phyloP scores from a whole-genome alignment of 2,329 filamentous ascomycete species.

The Rhynchosporium agropyri region DNA sequence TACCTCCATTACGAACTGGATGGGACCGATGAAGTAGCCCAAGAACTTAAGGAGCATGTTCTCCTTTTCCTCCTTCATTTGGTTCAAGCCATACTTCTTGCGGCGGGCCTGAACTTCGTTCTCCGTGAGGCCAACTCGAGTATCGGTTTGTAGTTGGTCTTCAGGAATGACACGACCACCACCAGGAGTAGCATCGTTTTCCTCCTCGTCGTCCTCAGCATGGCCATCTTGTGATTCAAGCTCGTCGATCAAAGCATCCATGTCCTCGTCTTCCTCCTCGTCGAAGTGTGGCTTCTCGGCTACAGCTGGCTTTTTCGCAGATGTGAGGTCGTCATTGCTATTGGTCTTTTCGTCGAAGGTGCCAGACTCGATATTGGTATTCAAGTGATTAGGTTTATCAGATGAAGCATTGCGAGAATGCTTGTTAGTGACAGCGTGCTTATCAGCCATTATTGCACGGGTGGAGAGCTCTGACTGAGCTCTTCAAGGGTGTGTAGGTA shows the following conservation, averaged over 20 bases:
- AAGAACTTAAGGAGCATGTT: constrained; percentile 82
- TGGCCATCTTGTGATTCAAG: constrained; percentile 80
- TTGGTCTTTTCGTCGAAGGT: constrained; percentile 65
- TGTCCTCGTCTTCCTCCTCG: constrained; percentile 79
- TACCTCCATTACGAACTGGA: constrained; percentile 94
- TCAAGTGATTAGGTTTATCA: constrained; percentile 46
- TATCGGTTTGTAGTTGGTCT: constrained; percentile 77
- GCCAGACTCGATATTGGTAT: constrained; percentile 66
- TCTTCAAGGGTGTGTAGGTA: background rate
- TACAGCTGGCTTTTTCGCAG: constrained; percentile 33
- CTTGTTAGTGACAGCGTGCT: constrained; percentile 29
- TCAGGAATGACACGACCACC: constrained; percentile 67
- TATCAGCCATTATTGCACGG: constrained; percentile 33
- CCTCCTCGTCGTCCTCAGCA: constrained; percentile 64
- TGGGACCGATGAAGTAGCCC: constrained; percentile 82
- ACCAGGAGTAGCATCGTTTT: constrained; percentile 54
- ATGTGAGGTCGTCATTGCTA: constrained; percentile 43
- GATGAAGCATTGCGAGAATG: constrained; percentile 27
- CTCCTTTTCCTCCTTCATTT: constrained; percentile 90
- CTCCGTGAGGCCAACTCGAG: constrained; percentile 70
- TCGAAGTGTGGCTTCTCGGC: constrained; percentile 42
- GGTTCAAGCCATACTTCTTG: constrained; percentile 80
- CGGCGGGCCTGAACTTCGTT: constrained; percentile 64
- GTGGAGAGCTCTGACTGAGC: background rate
- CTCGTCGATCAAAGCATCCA: constrained; percentile 84